A percentile compares a stretch with the other conserved stretches of the same genome.
Evolutionary conservation across 768 basidiomycete genomes (phyloP).

Genomic region (Tricholoma hemisulphureum): DNA sequence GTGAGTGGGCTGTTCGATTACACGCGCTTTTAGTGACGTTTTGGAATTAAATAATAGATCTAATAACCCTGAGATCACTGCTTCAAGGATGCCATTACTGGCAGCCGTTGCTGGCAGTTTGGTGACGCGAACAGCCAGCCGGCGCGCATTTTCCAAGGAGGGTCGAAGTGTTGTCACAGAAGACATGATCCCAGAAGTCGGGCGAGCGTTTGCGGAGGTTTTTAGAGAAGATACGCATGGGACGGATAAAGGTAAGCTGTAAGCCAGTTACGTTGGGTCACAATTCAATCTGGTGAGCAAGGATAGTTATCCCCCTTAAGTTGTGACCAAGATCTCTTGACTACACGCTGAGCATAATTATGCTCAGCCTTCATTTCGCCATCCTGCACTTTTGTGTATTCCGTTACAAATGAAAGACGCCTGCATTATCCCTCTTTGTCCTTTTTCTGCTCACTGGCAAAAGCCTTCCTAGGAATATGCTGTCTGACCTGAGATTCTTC

Average conservation of each 20-base stretch:
- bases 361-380: no score
- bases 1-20: constrained; percentile 39
- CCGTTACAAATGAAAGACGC: no score
- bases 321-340: no score
- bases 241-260: constrained; percentile 39
- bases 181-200: constrained; percentile 69
- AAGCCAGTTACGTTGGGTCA: constrained; percentile 8
- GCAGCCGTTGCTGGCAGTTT: constrained; percentile 86
- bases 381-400: no score
- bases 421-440: no score
- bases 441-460: no score
- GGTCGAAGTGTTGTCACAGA: constrained; percentile 81
- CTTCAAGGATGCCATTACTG: constrained; percentile 73
- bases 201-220: constrained; percentile 66
- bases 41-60: neutral
- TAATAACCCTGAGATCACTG: constrained; percentile 34
- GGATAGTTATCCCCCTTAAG: no score
- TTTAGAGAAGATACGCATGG: constrained; percentile 57
- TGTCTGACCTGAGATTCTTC: no score
- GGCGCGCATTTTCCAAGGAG: constrained; percentile 68
- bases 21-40: neutral
- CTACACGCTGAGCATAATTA: no score
- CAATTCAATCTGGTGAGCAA: no score
- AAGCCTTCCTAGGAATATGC: no score
- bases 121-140: constrained; percentile 83